These are phyloP conservation scores for Phlebiopsis gigantea DNA, from an alignment of 768 basidiomycete species.

Conservation along the genomic window DNA sequence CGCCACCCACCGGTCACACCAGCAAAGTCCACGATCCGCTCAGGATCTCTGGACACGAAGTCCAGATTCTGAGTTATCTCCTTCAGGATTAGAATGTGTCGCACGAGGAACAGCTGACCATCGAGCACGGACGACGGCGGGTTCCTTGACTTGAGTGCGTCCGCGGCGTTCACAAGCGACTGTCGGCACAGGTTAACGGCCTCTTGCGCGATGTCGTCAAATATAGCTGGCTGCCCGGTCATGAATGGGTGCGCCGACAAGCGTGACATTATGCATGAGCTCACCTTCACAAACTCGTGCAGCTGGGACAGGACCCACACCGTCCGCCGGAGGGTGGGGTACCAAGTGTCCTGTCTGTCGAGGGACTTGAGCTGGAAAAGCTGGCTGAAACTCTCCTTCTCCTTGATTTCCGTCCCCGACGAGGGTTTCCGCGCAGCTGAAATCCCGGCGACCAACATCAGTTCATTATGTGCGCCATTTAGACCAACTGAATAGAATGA, in stretches of 20 bases:
- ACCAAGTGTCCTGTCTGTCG: constrained; percentile 84
- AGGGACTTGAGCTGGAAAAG: constrained; percentile 67
- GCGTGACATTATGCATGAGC: constrained; percentile 13
- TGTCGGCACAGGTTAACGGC: constrained; percentile 46
- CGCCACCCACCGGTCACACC: constrained; percentile 62
- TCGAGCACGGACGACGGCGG: constrained; percentile 49
- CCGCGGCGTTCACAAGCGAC: constrained; percentile 71
- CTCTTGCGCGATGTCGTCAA: constrained; percentile 86
- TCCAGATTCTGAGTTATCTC: constrained; percentile 81
- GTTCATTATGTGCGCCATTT: not conserved
- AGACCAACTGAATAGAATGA: constrained; percentile 1
- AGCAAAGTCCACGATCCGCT: constrained; percentile 36
- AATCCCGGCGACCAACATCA: not conserved
- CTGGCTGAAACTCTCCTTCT: constrained; percentile 66
- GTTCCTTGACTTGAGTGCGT: constrained; percentile 51
- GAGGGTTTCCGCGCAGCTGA: constrained; percentile 42
- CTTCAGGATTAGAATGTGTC: constrained; percentile 87
- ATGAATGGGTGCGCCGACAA: not conserved
- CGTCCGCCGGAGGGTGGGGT: constrained; percentile 81
- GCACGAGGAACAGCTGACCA: constrained; percentile 80
- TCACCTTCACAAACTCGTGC: constrained; percentile 87
- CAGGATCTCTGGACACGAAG: constrained; percentile 42
- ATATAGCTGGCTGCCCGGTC: constrained; percentile 73
- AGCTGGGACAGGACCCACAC: constrained; percentile 90
- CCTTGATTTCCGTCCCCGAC: constrained; percentile 43